Evolutionary conservation across 192 early-diverging fungal genomes (phyloP), one percentile per base, ranked within the genome.

Genomic region (Kickxella alabastrina): DNA sequence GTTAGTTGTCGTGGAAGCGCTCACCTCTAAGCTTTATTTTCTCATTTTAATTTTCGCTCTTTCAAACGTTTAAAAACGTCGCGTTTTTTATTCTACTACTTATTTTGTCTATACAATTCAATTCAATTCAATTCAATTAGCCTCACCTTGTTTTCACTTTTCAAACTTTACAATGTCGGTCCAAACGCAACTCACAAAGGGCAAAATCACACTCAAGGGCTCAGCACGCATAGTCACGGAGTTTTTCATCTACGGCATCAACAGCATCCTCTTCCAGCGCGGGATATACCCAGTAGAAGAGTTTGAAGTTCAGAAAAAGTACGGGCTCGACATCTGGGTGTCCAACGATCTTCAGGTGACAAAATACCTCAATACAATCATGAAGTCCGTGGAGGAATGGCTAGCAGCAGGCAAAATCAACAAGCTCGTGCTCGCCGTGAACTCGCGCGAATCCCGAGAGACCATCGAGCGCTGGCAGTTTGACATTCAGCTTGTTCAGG

Each of bases 391-490:
- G 1, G 82, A 92, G 68, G 81, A 80, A 17, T 95, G 92, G 94
- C 65, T 93, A 8, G 63, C 73, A 29, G 77, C 77, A 2, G 81
- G 83, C 29, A 81, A 83, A 39, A 85, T 96, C 26, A 84, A 79
- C 55, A 92, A 88, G 47, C 69, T 98, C 27, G 90, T 98, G 7
- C 60, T 98, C 42, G 91, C 88, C 0, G 85, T 98, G 26, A 87
- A 87, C 47, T 85, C 86, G n/a, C 82, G 83, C 41, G 89, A 92
- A 19, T 88, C 88, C 1, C 73, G 86, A 3, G 84, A 93, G 51
- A 86, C 87, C 9, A 44, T 95, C 3, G 93, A 96, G 68, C 83
- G 92, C 36, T 96, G 93, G 95, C 88, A 95, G 55, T 98, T 98
- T 68, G 89, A 95, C 71, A 80, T 95, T 28, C 77, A 87, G 22